phyloP scores from a whole-genome alignment of 2,329 filamentous ascomycete species.

The Chaetomium sp. region DNA sequence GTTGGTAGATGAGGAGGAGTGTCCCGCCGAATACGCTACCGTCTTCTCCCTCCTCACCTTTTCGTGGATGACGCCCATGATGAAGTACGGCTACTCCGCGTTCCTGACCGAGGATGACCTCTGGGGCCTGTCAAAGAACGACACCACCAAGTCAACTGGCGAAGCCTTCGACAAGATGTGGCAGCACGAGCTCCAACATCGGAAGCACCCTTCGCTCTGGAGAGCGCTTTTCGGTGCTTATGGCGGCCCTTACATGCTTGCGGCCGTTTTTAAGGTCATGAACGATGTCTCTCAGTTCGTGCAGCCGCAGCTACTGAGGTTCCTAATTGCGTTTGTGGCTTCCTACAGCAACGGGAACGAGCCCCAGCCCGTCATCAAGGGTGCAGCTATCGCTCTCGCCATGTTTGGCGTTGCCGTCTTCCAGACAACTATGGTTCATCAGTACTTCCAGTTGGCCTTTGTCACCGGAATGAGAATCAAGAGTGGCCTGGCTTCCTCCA shows the following conservation, averaged over 20 bases:
- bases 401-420: slow-evolving; percentile 89
- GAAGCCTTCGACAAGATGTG: slow-evolving; percentile 72
- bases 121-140: slow-evolving; percentile 82
- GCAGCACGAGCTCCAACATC: slow-evolving; percentile 69
- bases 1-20: slow-evolving; percentile 62
- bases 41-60: slow-evolving; percentile 94
- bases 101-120: slow-evolving; percentile 93
- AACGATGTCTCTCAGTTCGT: slow-evolving; percentile 86
- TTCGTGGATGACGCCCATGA: slow-evolving; percentile 98
- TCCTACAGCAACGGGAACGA: slow-evolving; percentile 65
- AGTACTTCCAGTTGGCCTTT: slow-evolving; percentile 96
- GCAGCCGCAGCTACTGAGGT: slow-evolving; percentile 85
- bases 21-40: slow-evolving; percentile 85
- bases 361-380: slow-evolving; percentile 78
- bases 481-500: slow-evolving; percentile 82
- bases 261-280: slow-evolving; percentile 81
- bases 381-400: slow-evolving; percentile 81
- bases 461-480: slow-evolving; percentile 97
- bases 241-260: slow-evolving; percentile 78
- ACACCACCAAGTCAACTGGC: slow-evolving; percentile 76
- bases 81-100: slow-evolving; percentile 90
- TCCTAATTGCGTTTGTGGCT: slow-evolving; percentile 79
- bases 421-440: slow-evolving; percentile 89
- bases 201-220: slow-evolving; percentile 80
- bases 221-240: slow-evolving; percentile 81